These are phyloP conservation scores for Malassezia arunalokei DNA, from an alignment of 1,284 basidiomycete genomes.

Conservation along the genomic window DNA sequence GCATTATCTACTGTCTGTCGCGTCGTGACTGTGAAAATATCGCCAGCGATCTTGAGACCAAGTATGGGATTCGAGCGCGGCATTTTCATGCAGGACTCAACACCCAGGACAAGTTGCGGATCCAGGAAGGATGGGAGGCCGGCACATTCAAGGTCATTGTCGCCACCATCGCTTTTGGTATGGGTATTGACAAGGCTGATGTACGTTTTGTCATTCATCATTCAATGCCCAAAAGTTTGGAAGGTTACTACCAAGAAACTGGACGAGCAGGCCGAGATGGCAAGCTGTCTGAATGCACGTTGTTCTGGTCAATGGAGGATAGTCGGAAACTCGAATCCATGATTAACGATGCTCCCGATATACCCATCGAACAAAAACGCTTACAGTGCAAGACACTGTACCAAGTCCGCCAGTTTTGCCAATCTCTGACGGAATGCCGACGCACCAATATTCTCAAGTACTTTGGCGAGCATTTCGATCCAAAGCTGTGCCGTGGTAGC, in stretches of 20 bases:
- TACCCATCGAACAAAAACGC: slow-evolving; percentile 52
- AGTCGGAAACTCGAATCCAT: slow-evolving; percentile 51
- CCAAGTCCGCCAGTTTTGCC: slow-evolving; percentile 62
- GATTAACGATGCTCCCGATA: slow-evolving; percentile 52
- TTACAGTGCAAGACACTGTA: slow-evolving; percentile 54
- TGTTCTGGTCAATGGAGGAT: slow-evolving; percentile 54
- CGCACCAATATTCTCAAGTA: slow-evolving; percentile 69
- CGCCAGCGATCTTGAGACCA: slow-evolving; percentile 56
- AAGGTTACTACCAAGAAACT: slow-evolving; percentile 69
- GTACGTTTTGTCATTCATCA: slow-evolving; percentile 70
- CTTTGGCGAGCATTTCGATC: slow-evolving; percentile 56
- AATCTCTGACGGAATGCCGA: slow-evolving; percentile 72
- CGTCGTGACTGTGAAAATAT: slow-evolving; percentile 66
- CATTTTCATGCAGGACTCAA: slow-evolving; percentile 79
- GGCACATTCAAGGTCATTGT: slow-evolving; percentile 70
- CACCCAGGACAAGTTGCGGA: slow-evolving; percentile 56
- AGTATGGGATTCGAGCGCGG: slow-evolving; percentile 56
- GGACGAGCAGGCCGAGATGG: slow-evolving; percentile 73
- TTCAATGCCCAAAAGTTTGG: slow-evolving; percentile 58
- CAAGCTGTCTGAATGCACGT: slow-evolving; percentile 46
- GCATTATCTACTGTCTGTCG: slow-evolving; percentile 74
- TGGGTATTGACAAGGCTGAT: slow-evolving; percentile 89
- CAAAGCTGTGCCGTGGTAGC: slow-evolving; percentile 53
- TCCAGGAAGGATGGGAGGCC: slow-evolving; percentile 64
- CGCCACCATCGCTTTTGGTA: slow-evolving; percentile 75